These are phyloP conservation scores for Akanthomyces uredinophilus DNA, from an alignment of 2,329 filamentous ascomycete genomes.

Conservation along the genomic window DNA sequence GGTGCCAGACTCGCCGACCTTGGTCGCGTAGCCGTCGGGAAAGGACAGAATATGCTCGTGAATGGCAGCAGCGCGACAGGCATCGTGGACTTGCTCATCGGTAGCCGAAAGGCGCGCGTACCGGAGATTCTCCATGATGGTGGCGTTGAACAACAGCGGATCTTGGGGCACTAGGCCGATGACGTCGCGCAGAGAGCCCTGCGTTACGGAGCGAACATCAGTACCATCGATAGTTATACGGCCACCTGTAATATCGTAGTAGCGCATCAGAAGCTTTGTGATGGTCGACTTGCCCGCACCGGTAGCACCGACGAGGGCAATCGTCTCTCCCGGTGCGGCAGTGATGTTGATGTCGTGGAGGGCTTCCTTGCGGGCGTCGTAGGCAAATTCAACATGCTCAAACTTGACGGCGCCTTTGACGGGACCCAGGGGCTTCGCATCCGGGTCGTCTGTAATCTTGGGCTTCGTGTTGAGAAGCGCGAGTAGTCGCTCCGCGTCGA, in stretches of 20 bases:
- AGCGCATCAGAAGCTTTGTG: conserved; percentile 45
- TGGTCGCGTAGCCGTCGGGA: conserved; percentile 47
- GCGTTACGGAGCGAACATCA: conserved; percentile 38
- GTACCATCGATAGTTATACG: conserved; percentile 42
- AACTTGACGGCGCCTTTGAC: neutral
- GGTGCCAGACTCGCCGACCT: conserved; percentile 48
- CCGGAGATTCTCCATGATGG: conserved; percentile 50
- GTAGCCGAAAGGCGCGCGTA: conserved; percentile 46
- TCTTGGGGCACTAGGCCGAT: conserved; percentile 43
- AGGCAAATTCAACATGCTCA: neutral
- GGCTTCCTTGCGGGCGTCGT: conserved; percentile 33
- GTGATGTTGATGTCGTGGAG: conserved; percentile 38
- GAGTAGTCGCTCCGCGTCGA: conserved; percentile 41
- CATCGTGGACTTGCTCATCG: conserved; percentile 44
- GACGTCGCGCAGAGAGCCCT: conserved; percentile 34
- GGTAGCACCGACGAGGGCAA: conserved; percentile 41
- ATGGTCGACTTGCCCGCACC: conserved; percentile 46
- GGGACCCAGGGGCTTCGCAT: conserved; percentile 28
- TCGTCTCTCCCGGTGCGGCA: conserved; percentile 39
- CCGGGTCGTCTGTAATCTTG: conserved; percentile 36
- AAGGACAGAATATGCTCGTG: conserved; percentile 50
- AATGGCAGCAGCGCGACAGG: conserved; percentile 49
- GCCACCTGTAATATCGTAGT: conserved; percentile 44
- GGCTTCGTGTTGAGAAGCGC: conserved; percentile 30
- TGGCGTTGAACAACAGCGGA: conserved; percentile 47